A percentile compares a stretch with the other conserved stretches of the same genome.
phyloP scores from a whole-genome alignment of 2,329 filamentous ascomycete species.

The Aspergillus unguis region DNA sequence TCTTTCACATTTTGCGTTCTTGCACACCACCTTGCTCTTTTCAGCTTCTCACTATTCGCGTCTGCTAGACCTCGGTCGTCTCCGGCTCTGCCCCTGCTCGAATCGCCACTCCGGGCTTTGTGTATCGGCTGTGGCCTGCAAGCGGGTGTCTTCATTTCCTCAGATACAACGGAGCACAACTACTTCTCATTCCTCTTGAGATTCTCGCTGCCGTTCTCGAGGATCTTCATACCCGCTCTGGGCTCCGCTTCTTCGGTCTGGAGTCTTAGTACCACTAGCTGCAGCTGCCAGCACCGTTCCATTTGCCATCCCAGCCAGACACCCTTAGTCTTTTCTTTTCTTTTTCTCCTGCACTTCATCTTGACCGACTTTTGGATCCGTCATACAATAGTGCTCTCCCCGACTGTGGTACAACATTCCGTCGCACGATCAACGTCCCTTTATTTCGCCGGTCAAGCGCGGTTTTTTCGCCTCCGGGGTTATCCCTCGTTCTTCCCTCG shows the following conservation, averaged over 20 bases:
- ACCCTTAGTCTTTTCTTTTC: conserved; percentile 18
- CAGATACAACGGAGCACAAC: neutral
- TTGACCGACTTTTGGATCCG: conserved; percentile 37
- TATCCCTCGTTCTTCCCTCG: conserved; percentile 11
- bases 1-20: conserved; percentile 2
- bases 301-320: conserved; percentile 20
- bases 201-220: conserved; percentile 8
- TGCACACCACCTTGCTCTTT: neutral
- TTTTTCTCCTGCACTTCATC: conserved; percentile 24
- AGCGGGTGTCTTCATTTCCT: neutral
- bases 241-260: conserved; percentile 18
- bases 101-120: conserved; percentile 16
- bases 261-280: conserved; percentile 20
- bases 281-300: conserved; percentile 20
- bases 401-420: conserved; percentile 31
- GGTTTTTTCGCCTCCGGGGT: conserved; percentile 7
- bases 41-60: conserved; percentile 7
- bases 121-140: neutral
- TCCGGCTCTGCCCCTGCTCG: conserved; percentile 5
- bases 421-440: conserved; percentile 17
- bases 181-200: neutral
- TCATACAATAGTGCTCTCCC: conserved; percentile 32
- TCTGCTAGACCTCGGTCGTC: conserved; percentile 7
- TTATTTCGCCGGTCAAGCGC: conserved; percentile 15
- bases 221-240: conserved; percentile 15